Conservation (phyloP, 257 asterid species). For the Schizonepeta tenuifolia region DNA sequence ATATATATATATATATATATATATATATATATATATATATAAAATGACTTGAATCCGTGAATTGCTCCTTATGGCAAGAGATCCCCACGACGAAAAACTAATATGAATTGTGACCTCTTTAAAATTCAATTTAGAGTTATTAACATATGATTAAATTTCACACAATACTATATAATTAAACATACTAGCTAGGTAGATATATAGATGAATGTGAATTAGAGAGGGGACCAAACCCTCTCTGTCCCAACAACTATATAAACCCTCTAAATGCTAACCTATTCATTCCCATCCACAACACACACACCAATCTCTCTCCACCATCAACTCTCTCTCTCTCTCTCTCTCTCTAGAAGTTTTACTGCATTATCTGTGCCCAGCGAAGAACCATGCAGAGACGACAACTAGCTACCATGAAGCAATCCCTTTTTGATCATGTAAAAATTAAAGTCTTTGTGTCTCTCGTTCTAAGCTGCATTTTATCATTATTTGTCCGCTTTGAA, state of each 20-base stretch:
- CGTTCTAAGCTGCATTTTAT: background rate
- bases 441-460: background rate
- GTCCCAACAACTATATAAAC: slow-evolving; percentile 40
- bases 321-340: background rate
- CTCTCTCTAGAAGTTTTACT: background rate
- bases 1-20: too few species aligned
- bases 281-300: slow-evolving; percentile 36
- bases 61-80: too few species aligned
- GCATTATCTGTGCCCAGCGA: slow-evolving; percentile 26
- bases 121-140: too few species aligned
- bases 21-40: too few species aligned
- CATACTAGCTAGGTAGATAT: background rate
- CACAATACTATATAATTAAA: background rate
- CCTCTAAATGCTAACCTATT: slow-evolving; percentile 33
- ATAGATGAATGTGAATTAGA: background rate
- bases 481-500: background rate
- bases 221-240: slow-evolving; percentile 24
- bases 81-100: too few species aligned
- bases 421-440: slow-evolving; percentile 70
- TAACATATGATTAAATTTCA: background rate
- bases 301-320: background rate
- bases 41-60: too few species aligned
- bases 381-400: slow-evolving; percentile 53
- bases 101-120: too few species aligned
- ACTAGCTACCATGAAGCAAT: slow-evolving; percentile 61